phyloP scores from a whole-genome alignment of 2,329 filamentous ascomycete species.

The Fusarium sp. region DNA sequence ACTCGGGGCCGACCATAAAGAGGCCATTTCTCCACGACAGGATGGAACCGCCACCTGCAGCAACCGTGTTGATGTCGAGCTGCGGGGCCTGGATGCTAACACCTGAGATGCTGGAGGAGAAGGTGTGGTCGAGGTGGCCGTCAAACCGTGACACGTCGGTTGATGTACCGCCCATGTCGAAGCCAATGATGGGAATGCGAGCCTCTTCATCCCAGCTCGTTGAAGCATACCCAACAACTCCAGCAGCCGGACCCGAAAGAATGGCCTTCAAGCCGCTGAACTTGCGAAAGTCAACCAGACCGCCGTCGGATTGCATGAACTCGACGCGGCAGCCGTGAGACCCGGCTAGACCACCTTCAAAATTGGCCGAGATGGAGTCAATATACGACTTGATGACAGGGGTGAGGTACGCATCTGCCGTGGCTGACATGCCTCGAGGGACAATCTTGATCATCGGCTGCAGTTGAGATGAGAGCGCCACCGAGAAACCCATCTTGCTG shows the following conservation, averaged over 20 bases:
- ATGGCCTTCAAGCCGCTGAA: conserved; percentile 76
- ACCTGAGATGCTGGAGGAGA: conserved; percentile 80
- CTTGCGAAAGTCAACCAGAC: conserved; percentile 61
- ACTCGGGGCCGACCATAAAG: conserved; percentile 76
- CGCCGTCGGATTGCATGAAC: conserved; percentile 61
- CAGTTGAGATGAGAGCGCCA: conserved; percentile 8
- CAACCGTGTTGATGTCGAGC: conserved; percentile 82
- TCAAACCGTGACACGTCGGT: conserved; percentile 77
- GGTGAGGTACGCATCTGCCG: conserved; percentile 54
- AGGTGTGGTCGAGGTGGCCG: conserved; percentile 56
- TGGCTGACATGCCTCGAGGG: conserved; percentile 52
- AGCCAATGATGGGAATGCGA: conserved; percentile 74
- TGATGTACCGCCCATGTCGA: conserved; percentile 75
- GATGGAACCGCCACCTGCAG: conserved; percentile 75
- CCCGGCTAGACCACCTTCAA: conserved; percentile 47
- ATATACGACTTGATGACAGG: conserved; percentile 50
- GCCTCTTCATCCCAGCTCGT: conserved; percentile 74
- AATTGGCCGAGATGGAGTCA: conserved; percentile 40
- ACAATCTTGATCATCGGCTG: conserved; percentile 53
- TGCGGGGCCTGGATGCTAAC: conserved; percentile 81
- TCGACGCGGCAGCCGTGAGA: conserved; percentile 32
- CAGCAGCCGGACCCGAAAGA: conserved; percentile 76
- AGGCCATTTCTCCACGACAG: conserved; percentile 76
- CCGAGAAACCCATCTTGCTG: not conserved
- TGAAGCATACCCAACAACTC: conserved; percentile 77